Evolutionary conservation across 2,329 filamentous ascomycete genomes (phyloP).

Genomic region (Pleomassaria siparia): DNA sequence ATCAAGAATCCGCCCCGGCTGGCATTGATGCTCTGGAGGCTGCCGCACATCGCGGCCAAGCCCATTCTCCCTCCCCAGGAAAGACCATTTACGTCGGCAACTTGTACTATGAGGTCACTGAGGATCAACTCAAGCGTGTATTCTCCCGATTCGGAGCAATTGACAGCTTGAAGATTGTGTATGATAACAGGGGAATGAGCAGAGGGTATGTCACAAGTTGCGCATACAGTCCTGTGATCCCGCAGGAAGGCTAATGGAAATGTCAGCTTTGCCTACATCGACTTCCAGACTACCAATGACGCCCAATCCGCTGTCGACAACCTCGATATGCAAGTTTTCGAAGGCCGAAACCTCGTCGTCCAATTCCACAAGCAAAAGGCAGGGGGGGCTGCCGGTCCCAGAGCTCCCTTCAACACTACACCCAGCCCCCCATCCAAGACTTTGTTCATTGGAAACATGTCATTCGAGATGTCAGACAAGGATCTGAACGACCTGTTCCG

Average conservation of each 20-base stretch:
- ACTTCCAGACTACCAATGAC: constrained; percentile 56
- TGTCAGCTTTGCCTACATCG: constrained; percentile 66
- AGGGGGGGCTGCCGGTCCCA: neutral
- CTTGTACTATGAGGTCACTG: constrained; percentile 67
- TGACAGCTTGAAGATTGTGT: constrained; percentile 56
- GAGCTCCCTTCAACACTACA: constrained; percentile 5
- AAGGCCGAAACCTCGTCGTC: constrained; percentile 65
- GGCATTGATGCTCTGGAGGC: constrained; percentile 26
- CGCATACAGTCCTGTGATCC: neutral
- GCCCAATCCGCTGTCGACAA: constrained; percentile 60
- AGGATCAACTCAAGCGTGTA: constrained; percentile 60
- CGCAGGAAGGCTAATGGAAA: constrained; percentile 10
- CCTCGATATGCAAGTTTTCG: constrained; percentile 61
- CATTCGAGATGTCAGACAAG: constrained; percentile 80
- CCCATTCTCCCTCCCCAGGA: constrained; percentile 19
- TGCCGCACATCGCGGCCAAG: constrained; percentile 6
- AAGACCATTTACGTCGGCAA: constrained; percentile 66
- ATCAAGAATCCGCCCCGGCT: constrained; percentile 30
- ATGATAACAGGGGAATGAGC: constrained; percentile 64
- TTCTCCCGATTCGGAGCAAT: constrained; percentile 63
- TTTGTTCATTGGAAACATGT: constrained; percentile 82
- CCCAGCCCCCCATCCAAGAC: constrained; percentile 60
- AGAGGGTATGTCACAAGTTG: constrained; percentile 59
- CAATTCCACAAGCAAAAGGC: constrained; percentile 54
- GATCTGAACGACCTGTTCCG: constrained; percentile 79